phyloP scores from a whole-genome alignment of 805 yeast genomes.

The Wickerhamiella slavikovae region DNA sequence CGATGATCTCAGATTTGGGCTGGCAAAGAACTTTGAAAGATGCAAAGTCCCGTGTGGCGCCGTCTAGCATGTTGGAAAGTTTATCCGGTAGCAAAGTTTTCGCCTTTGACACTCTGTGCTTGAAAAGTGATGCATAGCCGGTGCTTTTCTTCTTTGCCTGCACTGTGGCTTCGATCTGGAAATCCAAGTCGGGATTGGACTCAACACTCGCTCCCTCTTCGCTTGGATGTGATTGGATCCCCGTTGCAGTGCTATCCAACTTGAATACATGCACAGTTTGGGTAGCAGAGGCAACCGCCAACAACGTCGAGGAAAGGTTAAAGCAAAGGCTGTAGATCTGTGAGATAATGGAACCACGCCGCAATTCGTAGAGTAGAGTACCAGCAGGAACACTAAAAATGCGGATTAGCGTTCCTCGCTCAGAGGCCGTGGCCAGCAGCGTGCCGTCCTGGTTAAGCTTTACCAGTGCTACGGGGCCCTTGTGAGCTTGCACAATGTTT shows the following conservation, averaged over 20 bases:
- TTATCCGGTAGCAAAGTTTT: conserved; percentile 73
- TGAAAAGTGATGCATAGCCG: conserved; percentile 4
- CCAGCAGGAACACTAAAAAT: conserved; percentile 47
- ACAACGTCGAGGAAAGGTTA: conserved; percentile 42
- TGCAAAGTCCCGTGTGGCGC: conserved; percentile 72
- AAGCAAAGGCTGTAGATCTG: conserved; percentile 58
- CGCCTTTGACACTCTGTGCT: conserved; percentile 26
- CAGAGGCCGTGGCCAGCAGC: conserved; percentile 72
- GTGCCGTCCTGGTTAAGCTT: conserved; percentile 57
- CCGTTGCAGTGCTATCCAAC: conserved; percentile 25
- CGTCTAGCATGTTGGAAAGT: conserved; percentile 67
- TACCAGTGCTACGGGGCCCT: conserved; percentile 47
- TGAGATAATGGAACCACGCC: conserved; percentile 77
- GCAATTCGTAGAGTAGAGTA: conserved; percentile 41
- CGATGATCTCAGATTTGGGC: conserved; percentile 16
- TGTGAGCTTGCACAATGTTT: conserved; percentile 73
- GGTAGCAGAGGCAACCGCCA: conserved; percentile 73
- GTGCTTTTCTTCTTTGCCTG: conserved; percentile 2
- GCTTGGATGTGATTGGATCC: not conserved
- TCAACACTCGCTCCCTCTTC: not conserved
- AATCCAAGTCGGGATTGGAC: not conserved
- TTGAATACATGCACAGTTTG: conserved; percentile 87
- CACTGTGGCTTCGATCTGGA: not conserved
- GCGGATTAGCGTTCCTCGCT: conserved; percentile 74
- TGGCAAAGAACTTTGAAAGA: conserved; percentile 46